Conservation (phyloP, 2,329 filamentous ascomycete genomes). For the Fusarium burgessii region DNA sequence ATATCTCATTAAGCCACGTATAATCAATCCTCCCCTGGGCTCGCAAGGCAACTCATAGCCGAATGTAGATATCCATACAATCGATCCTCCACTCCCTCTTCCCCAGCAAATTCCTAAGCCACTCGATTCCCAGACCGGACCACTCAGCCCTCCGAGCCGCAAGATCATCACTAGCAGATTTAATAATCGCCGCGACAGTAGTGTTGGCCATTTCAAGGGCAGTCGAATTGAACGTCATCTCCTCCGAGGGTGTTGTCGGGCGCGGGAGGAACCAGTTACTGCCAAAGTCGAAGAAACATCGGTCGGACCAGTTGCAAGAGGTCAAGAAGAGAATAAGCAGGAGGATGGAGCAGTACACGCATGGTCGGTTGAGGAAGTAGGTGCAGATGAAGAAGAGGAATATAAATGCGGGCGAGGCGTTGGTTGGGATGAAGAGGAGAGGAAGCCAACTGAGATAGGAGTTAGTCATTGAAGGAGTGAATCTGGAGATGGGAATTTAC, state of each 20-base stretch:
- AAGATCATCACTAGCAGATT: slow-evolving; percentile 73
- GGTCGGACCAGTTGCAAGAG: slow-evolving; percentile 88
- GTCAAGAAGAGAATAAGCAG: slow-evolving; percentile 95
- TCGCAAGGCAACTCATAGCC: slow-evolving; percentile 64
- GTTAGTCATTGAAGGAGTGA: slow-evolving; percentile 16
- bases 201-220: slow-evolving; percentile 72
- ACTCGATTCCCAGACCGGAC: slow-evolving; percentile 85
- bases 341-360: slow-evolving; percentile 96
- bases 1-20: slow-evolving; percentile 14
- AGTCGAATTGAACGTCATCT: slow-evolving; percentile 59
- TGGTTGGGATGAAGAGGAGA: slow-evolving; percentile 88
- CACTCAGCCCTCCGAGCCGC: slow-evolving; percentile 70
- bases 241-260: slow-evolving; percentile 50
- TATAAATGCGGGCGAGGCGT: slow-evolving; percentile 86
- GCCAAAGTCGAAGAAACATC: slow-evolving; percentile 91
- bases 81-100: slow-evolving; percentile 90
- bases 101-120: slow-evolving; percentile 84
- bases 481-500: slow-evolving; percentile 50
- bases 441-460: slow-evolving; percentile 78
- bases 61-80: slow-evolving; percentile 88
- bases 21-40: not conserved
- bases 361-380: slow-evolving; percentile 95
- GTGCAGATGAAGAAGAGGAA: slow-evolving; percentile 91
- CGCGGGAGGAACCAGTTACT: slow-evolving; percentile 95
- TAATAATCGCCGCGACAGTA: slow-evolving; percentile 75